These are phyloP conservation scores for Komagataella pseudopastoris DNA, from an alignment of 805 yeast genomes.

Conservation along the genomic window DNA sequence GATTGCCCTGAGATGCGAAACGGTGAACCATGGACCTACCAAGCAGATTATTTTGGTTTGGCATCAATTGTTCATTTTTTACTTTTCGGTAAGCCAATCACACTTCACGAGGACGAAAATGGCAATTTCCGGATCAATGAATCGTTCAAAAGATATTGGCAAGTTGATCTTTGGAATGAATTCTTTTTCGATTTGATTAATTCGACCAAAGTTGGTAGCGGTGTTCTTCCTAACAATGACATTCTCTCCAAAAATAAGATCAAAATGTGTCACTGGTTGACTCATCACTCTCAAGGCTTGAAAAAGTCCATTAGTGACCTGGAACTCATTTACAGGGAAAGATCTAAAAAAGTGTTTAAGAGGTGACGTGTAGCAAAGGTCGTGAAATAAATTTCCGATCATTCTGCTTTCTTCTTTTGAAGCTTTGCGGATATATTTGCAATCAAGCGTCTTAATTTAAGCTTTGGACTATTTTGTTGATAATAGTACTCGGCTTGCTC, in stretches of 20 bases:
- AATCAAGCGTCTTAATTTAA: neutral
- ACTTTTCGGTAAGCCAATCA: slow-evolving; percentile 56
- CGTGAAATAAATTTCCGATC: neutral
- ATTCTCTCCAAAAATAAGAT: slow-evolving; percentile 20
- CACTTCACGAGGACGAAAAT: slow-evolving; percentile 12
- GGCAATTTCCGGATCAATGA: slow-evolving; percentile 21
- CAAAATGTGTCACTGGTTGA: slow-evolving; percentile 29
- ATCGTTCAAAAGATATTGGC: slow-evolving; percentile 64
- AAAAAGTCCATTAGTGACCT: neutral
- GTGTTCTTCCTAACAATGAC: slow-evolving; percentile 24
- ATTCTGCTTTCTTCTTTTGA: neutral
- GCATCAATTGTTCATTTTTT: slow-evolving; percentile 65
- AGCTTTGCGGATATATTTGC: neutral
- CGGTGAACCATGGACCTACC: slow-evolving; percentile 55
- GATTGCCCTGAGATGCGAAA: slow-evolving; percentile 64
- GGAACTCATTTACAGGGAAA: neutral
- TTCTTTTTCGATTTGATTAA: slow-evolving; percentile 55
- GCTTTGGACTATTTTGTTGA: neutral
- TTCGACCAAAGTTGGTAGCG: slow-evolving; percentile 20
- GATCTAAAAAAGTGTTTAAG: neutral
- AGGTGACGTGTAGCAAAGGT: neutral
- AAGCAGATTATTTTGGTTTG: slow-evolving; percentile 73
- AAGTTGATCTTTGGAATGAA: slow-evolving; percentile 52
- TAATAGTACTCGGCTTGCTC: slow-evolving; percentile 38
- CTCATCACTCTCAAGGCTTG: neutral